Evolutionary conservation across 2,329 filamentous ascomycete species (phyloP).

Genomic region (Arthrobotrys sphaeroides): DNA sequence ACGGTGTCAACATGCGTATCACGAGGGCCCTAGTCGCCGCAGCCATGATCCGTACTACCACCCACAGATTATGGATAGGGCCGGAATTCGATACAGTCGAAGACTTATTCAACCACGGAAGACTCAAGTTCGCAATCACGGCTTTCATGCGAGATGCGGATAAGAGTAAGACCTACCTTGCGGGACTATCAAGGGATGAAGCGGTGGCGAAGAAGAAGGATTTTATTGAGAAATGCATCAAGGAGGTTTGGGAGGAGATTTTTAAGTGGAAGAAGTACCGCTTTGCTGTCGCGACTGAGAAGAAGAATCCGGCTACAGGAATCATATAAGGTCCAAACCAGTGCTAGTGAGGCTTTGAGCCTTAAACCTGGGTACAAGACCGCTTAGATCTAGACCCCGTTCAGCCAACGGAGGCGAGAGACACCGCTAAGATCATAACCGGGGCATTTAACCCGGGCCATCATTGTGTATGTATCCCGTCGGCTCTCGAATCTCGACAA

Average conservation of each 20-base stretch:
- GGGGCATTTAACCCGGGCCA: no score
- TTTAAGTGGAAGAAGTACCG: conserved; percentile 9
- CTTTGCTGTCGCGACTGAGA: neutral
- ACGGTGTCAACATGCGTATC: conserved; percentile 21
- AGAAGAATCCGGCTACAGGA: neutral
- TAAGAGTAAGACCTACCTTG: neutral
- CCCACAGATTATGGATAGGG: conserved; percentile 20
- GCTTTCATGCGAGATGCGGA: conserved; percentile 29
- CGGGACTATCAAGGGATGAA: neutral
- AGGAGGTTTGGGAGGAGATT: conserved; percentile 39
- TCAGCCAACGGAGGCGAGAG: no score
- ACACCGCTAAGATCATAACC: no score
- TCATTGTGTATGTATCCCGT: no score
- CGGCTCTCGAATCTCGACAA: no score
- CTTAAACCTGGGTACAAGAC: no score
- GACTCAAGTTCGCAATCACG: conserved; percentile 12
- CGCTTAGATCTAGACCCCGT: no score
- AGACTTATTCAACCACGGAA: conserved; percentile 27
- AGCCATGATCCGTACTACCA: conserved; percentile 24
- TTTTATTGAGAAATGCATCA: conserved; percentile 36
- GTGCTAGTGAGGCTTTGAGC: no score
- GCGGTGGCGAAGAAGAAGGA: conserved; percentile 7
- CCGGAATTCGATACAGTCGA: neutral
- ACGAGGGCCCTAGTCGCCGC: conserved; percentile 16
- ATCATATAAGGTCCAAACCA: neutral